Evolutionary conservation across 129 eudicot genomes (phyloP), one percentile per base, ranked within the genome.

Genomic region (Arctium minus): DNA sequence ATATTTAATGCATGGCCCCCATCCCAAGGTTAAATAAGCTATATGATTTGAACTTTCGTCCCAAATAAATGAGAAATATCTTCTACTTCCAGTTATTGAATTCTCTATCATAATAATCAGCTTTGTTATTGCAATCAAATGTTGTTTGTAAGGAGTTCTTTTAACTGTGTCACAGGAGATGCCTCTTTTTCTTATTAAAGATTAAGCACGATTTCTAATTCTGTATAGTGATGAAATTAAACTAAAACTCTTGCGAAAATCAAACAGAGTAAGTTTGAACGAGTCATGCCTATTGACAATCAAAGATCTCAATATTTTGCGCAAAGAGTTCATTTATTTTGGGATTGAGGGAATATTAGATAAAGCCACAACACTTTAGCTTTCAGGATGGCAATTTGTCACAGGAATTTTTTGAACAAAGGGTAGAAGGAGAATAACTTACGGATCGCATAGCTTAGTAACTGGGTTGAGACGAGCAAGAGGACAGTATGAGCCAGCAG

Each of bases 391-490:
- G 31, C 70, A 65, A 18, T 65, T 22, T 65, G 12, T 27, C 11
- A 65, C 33, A 8, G 5, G 5, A 67, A 29, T 29, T 8, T 67
- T 65, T 67, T 67, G 35, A 67, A 67, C 44, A 46, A 70, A 80
- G 17, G 78, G 78, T 1, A 72, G 64, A 27, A 22, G 48, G 40
- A 76, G 75, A 33, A 38, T 76, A 77, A 92, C 98, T 89, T 89
- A 94, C 98, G 98, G 98, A 82, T 92, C 98, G 71, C 98, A 94
- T 56, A 91, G 77, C 44, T 97, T 94, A 62, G 94, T 92, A 18
- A 86, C 65, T 38, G 70, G 87, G 86, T 94, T 94, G 79, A 94
- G 97, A 39, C 70, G 77, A 42, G 97, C 96, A 44, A 82, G 81
- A 12, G 98, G 98, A 80, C 98, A 94, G 72, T 91, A 89, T 35